These are phyloP conservation scores for Beauveria sp. DNA, from an alignment of 2,329 filamentous ascomycete species.

Conservation along the genomic window DNA sequence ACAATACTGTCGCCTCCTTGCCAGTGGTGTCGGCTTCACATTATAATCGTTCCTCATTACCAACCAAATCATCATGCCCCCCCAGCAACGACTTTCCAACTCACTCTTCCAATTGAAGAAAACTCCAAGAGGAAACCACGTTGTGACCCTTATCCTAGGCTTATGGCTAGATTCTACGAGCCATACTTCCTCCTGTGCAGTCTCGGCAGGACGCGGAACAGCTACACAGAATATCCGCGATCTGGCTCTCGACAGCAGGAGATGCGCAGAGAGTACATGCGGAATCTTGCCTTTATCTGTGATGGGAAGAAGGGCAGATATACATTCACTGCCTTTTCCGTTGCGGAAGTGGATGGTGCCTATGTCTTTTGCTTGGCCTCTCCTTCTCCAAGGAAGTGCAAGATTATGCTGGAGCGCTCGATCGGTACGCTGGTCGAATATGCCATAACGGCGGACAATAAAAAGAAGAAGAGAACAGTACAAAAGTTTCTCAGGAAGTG, in stretches of 20 bases:
- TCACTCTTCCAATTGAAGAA: background rate
- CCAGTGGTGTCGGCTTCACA: too few species aligned
- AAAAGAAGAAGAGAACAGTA: background rate
- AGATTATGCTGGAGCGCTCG: background rate
- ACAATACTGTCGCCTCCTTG: too few species aligned
- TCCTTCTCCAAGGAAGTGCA: background rate
- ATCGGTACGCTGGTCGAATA: background rate
- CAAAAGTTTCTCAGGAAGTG: background rate
- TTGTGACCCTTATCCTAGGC: background rate
- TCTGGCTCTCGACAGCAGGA: background rate
- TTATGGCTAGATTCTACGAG: conserved; percentile 1
- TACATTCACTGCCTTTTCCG: too few species aligned
- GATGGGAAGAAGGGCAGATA: too few species aligned
- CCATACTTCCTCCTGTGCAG: background rate
- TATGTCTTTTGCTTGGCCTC: too few species aligned
- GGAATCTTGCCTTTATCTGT: background rate
- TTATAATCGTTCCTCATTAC: too few species aligned
- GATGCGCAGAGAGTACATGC: background rate
- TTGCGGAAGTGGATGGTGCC: too few species aligned
- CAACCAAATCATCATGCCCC: background rate
- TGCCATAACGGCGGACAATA: background rate
- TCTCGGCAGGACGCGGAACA: background rate
- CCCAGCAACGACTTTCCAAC: background rate
- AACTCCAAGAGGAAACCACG: background rate
- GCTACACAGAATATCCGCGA: background rate